phyloP scores from a whole-genome alignment of 352 stramenopile species.

The Phytophthora niederhauseri region DNA sequence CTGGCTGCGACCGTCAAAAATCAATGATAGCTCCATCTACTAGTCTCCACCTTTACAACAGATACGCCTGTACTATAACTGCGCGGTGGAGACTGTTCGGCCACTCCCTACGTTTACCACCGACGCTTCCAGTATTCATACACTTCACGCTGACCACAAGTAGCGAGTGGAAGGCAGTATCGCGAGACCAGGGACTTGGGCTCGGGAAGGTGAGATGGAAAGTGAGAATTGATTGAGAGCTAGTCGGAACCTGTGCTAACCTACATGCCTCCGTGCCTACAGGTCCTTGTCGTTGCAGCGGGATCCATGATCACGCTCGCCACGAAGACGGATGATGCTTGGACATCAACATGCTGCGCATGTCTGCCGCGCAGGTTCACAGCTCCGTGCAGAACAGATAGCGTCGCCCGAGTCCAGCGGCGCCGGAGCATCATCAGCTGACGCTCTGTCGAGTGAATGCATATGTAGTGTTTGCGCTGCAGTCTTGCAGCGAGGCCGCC shows the following conservation, averaged over 20 bases:
- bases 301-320: not conserved
- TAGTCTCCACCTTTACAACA: too few species aligned
- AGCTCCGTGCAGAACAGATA: not conserved
- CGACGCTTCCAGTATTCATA: too few species aligned
- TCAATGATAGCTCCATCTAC: too few species aligned
- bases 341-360: not conserved
- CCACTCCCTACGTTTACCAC: too few species aligned
- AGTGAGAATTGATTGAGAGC: not conserved
- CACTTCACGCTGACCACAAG: too few species aligned
- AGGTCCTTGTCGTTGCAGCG: not conserved
- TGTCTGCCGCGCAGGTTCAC: not conserved
- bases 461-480: not conserved
- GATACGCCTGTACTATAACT: too few species aligned
- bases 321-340: not conserved
- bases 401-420: not conserved
- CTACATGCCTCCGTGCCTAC: not conserved
- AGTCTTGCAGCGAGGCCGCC: not conserved
- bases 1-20: too few species aligned
- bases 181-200: not conserved
- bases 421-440: not conserved
- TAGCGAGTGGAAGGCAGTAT: too few species aligned
- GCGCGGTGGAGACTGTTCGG: too few species aligned
- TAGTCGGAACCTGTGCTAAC: not conserved
- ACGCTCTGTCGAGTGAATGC: not conserved
- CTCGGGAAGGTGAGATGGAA: constrained; percentile 2